Evolutionary conservation across 2,329 filamentous ascomycete genomes (phyloP).

Genomic region (Alternaria tenuissima): DNA sequence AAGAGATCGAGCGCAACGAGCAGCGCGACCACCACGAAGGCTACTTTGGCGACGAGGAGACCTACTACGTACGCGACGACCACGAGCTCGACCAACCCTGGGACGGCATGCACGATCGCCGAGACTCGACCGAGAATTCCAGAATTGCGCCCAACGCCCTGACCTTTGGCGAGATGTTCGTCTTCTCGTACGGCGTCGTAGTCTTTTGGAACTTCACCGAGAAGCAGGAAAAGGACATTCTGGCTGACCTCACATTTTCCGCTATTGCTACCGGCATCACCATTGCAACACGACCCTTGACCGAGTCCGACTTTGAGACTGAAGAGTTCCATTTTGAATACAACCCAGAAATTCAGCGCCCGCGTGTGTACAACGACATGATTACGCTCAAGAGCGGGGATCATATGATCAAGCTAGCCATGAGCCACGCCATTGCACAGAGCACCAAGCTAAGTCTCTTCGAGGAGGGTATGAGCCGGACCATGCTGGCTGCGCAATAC

Average conservation of each 20-base stretch:
- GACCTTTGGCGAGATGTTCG: conserved; percentile 91
- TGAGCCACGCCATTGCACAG: conserved; percentile 96
- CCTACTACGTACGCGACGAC: conserved; percentile 58
- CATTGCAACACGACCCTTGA: conserved; percentile 79
- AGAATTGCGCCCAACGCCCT: conserved; percentile 75
- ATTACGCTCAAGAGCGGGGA: conserved; percentile 93
- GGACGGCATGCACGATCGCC: conserved; percentile 29
- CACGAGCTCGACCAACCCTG: conserved; percentile 36
- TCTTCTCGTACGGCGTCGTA: conserved; percentile 95
- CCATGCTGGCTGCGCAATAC: conserved; percentile 91
- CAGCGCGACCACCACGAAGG: conserved; percentile 88
- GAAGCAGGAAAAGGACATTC: conserved; percentile 92
- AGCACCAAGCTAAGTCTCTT: conserved; percentile 97
- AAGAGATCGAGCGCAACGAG: conserved; percentile 96
- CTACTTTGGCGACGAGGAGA: conserved; percentile 79
- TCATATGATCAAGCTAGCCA: conserved; percentile 98
- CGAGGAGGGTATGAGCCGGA: conserved; percentile 93
- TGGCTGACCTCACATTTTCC: conserved; percentile 93
- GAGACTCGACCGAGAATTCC: conserved; percentile 39
- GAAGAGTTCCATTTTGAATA: conserved; percentile 99
- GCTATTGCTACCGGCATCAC: conserved; percentile 70
- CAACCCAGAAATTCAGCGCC: conserved; percentile 82
- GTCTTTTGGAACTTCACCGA: conserved; percentile 99
- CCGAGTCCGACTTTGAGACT: conserved; percentile 92
- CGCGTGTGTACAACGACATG: conserved; percentile 98